Percentiles rank a stretch among this genome's conserved stretches.
These are phyloP conservation scores for Neospermospora avenae DNA, from an alignment of 2,329 filamentous ascomycete species.

Conservation along the genomic window DNA sequence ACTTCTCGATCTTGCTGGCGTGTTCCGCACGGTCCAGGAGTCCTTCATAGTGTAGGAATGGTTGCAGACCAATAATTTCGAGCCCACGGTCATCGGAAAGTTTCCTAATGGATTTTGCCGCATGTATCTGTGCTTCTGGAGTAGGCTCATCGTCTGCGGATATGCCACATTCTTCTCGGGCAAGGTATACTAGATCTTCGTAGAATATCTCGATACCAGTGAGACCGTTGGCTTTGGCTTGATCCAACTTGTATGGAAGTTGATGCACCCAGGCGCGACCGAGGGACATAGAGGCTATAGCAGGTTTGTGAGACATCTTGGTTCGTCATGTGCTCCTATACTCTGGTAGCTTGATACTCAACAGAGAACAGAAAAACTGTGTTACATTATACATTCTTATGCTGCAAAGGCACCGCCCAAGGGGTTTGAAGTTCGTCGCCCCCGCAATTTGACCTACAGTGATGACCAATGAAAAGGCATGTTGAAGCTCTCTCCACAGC, in stretches of 20 bases:
- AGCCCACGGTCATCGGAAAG: constrained; percentile 58
- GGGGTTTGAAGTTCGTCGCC: background rate
- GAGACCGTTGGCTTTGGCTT: constrained; percentile 62
- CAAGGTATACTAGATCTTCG: constrained; percentile 66
- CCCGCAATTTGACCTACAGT: background rate
- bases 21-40: constrained; percentile 61
- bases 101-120: constrained; percentile 51
- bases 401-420: background rate
- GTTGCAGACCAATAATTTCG: constrained; percentile 66
- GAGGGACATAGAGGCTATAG: constrained; percentile 74
- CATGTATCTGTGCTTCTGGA: constrained; percentile 39
- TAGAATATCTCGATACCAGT: constrained; percentile 71
- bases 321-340: background rate
- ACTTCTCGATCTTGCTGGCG: constrained; percentile 53
- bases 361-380: background rate
- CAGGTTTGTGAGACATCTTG: constrained; percentile 48
- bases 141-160: constrained; percentile 42
- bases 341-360: background rate
- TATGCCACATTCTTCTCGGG: constrained; percentile 42
- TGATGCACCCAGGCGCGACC: constrained; percentile 68
- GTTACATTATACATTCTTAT: background rate
- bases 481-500: background rate
- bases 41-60: constrained; percentile 76
- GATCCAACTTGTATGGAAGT: constrained; percentile 63
- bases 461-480: background rate